Evolutionary conservation across 371 early-diverging fungal species (phyloP), one percentile per base, ranked within the genome.

Genomic region (Mortierella sp.): DNA sequence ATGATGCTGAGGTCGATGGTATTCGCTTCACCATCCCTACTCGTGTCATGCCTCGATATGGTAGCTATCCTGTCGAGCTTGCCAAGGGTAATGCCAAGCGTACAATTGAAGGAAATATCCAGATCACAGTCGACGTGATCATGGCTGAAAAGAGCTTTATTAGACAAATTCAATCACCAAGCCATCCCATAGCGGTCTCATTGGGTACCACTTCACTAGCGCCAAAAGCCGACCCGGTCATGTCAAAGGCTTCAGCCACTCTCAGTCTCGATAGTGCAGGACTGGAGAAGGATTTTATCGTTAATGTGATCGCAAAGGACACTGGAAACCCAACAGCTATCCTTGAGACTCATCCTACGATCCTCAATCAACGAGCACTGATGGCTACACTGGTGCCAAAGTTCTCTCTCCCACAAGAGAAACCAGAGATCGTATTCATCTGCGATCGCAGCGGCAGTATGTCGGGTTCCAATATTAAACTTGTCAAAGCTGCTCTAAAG

Each of bases 331-430:
- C 83, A 22, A 75, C 76, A 22, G 83, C 83, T 40, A 60, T 86
- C 40, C 40, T 80, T 42, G 86, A 87, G 63, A 62, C 69, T 47
- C 72, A 85, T 66, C 77, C 81, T n/a, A 66, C 70, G 7, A 77
- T 84, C 26, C 83, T 75, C 29, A 82, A 82, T 4, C 66, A 77
- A 54, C 73, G 75, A 31, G 58, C 70, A 34, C 29, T 82, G 28
- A 83, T 79, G 76, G 61, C 84, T 13, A 84, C 86, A 10, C 61
- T 87, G 40, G 85, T 85, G 26, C 87, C 87, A 17, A 57, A 72
- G 40, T 86, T 87, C 68, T 72, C 75, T 17, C 69, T 84, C 13
- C 80, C 81, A 70, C 57, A 35, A 31, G 75, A 74, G 37, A 81
- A 70, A 26, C 72, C 83, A 17, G 88, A 87, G 64, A 37, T 87